phyloP scores from a whole-genome alignment of 306 rosid species.

The Geum urbanum region DNA sequence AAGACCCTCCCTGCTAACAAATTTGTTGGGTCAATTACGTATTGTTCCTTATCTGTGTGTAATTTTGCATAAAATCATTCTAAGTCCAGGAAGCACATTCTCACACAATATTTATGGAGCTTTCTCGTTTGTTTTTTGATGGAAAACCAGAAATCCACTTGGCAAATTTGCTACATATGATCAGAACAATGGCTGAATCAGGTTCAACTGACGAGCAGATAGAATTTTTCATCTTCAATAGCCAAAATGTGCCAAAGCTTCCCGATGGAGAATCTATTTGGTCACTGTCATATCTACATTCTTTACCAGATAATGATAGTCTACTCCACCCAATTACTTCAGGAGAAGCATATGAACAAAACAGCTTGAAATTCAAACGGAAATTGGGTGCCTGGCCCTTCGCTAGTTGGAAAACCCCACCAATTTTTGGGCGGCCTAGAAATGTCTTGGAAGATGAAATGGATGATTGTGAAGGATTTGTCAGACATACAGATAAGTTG shows the following conservation, averaged over 20 bases:
- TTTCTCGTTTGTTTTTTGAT: constrained; percentile 59
- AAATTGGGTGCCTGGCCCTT: constrained; percentile 62
- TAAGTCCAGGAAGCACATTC: constrained; percentile 53
- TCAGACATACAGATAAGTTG: constrained; percentile 24
- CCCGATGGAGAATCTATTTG: constrained; percentile 74
- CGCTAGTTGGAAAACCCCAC: constrained; percentile 78
- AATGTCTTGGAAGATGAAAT: constrained; percentile 22
- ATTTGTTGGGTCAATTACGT: no score
- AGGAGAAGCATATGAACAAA: constrained; percentile 32
- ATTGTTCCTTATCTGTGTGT: no score
- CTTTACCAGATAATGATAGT: constrained; percentile 31
- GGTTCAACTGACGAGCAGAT: constrained; percentile 65
- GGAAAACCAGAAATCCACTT: constrained; percentile 61
- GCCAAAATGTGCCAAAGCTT: constrained; percentile 63
- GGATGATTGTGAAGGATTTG: constrained; percentile 30
- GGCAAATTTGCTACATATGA: constrained; percentile 85
- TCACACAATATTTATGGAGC: constrained; percentile 81
- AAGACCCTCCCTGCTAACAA: no score
- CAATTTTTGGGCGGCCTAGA: constrained; percentile 45
- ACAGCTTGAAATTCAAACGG: constrained; percentile 38
- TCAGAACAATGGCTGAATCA: constrained; percentile 68
- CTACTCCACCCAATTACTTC: constrained; percentile 24
- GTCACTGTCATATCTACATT: constrained; percentile 40
- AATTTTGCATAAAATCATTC: no score
- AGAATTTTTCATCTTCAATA: constrained; percentile 59